These are phyloP conservation scores for Phaeosphaeriaceae sp. DNA, from an alignment of 2,329 filamentous ascomycete species.

Conservation along the genomic window DNA sequence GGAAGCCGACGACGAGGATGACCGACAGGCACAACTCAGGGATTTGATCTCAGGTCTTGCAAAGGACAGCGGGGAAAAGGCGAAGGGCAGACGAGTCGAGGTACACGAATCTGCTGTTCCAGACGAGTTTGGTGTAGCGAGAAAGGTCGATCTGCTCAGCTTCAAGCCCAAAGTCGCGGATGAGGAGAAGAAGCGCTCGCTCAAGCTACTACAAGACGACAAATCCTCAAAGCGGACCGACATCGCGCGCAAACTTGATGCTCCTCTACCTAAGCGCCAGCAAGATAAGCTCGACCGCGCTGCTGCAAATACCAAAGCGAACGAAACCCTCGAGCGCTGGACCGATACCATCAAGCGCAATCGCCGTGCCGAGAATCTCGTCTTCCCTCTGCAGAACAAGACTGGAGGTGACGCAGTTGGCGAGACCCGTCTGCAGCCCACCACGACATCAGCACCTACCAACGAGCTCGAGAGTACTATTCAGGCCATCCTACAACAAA, in stretches of 20 bases:
- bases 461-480: conserved; percentile 88
- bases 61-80: conserved; percentile 46
- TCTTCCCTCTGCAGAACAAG: conserved; percentile 83
- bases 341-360: conserved; percentile 95
- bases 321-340: conserved; percentile 90
- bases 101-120: conserved; percentile 68
- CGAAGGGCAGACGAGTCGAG: conserved; percentile 46
- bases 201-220: conserved; percentile 76
- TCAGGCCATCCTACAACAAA: conserved; percentile 87
- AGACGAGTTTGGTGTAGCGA: conserved; percentile 65
- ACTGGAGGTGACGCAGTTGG: conserved; percentile 66
- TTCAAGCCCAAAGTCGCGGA: conserved; percentile 76
- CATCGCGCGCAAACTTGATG: conserved; percentile 74
- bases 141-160: conserved; percentile 78
- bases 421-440: conserved; percentile 69
- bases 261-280: conserved; percentile 83
- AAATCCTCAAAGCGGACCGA: conserved; percentile 64
- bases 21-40: conserved; percentile 70
- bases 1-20: conserved; percentile 48
- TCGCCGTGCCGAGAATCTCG: conserved; percentile 85
- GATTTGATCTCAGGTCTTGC: conserved; percentile 72
- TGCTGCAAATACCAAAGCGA: conserved; percentile 88
- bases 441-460: conserved; percentile 65
- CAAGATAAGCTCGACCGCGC: conserved; percentile 84
- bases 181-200: conserved; percentile 75